Conservation (phyloP, 2,329 filamentous ascomycete genomes). For the Laburnicola sp. region DNA sequence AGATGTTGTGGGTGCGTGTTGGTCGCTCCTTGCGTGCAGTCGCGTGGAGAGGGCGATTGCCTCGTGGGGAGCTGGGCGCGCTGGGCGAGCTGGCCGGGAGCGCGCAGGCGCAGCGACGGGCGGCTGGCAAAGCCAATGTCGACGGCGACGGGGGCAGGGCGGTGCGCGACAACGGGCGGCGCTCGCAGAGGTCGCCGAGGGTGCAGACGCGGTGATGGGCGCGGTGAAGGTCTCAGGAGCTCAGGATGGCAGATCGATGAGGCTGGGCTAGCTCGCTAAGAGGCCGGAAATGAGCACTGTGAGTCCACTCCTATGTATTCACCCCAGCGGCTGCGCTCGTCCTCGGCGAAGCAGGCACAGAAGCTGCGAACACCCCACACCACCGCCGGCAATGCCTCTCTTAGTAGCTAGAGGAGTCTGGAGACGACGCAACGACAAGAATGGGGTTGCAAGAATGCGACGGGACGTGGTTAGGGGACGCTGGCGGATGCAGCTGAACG, state of each 20-base stretch:
- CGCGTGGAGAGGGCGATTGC: conserved; percentile 29
- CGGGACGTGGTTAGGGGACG: conserved; percentile 34
- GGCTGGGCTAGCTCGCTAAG: conserved; percentile 13
- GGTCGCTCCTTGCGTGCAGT: conserved; percentile 28
- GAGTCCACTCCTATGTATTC: conserved; percentile 3
- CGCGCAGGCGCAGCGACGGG: conserved; percentile 4
- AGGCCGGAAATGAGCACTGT: conserved; percentile 9
- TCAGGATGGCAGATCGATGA: conserved; percentile 11
- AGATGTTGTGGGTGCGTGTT: conserved; percentile 14
- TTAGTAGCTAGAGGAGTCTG: background rate
- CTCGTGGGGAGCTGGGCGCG: conserved; percentile 9
- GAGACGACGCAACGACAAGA: background rate
- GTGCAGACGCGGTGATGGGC: background rate
- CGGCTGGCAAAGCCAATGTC: conserved; percentile 14
- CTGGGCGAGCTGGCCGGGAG: too few relatives aligned
- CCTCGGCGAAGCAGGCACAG: background rate
- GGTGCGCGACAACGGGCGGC: conserved; percentile 33
- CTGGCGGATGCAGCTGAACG: background rate
- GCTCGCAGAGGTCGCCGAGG: conserved; percentile 21
- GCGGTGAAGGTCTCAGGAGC: conserved; percentile 4
- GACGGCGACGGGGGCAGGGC: conserved; percentile 21
- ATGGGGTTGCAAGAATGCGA: conserved; percentile 29
- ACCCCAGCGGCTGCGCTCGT: conserved; percentile 1
- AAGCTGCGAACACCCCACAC: background rate
- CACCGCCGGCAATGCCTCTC: too few relatives aligned